Evolutionary conservation across 805 yeast species (phyloP), one percentile per base, ranked within the genome.

Genomic region (Lipomyces sp.): DNA sequence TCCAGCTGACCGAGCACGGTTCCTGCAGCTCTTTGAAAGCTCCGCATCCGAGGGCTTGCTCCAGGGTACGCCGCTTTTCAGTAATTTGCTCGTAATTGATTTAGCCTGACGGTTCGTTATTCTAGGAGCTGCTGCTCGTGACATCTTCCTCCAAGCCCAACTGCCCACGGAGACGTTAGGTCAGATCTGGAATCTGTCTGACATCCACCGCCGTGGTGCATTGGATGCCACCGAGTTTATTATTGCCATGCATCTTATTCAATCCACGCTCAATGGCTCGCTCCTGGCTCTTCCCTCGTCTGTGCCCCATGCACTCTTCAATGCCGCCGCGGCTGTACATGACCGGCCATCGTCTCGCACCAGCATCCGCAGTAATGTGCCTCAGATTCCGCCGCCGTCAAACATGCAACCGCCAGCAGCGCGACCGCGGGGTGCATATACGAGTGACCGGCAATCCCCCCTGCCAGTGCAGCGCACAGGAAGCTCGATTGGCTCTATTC

Each of bases 181-280:
- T 50, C 84, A 83, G 65, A 83, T 93, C 52, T 93, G 98, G 98
- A 78, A 78, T 47, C 73, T 91, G 50, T 93, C 86, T 39, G 98
- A 93, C 66, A 80, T 81, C 54, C 77, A 78, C 47, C 82, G 82
- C 60, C 69, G 78, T 1, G 98, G 98, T 4, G 74, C 78, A 49
- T 78, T 93, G 61, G 75, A 78, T 49, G 78, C 82, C 63, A 76
- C 82, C 14, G 90, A 87, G 65, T 93, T 93, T 62, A 79, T 87
- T 39, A 79, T 91, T 62, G 97, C 98, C 6, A 91, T 93, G 98
- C 95, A 86, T 68, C 75, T 93, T 65, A 87, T 93, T 57, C 97
- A 91, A 68, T 82, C 88, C 59, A 71, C 84, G 29, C 73, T 88
- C 62, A 78, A 80, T 61, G 86, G 88, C 35, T 61, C 79, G 2